Evolutionary conservation across 2,329 filamentous ascomycete species (phyloP).

Genomic region (Tolypocladium tundrense): DNA sequence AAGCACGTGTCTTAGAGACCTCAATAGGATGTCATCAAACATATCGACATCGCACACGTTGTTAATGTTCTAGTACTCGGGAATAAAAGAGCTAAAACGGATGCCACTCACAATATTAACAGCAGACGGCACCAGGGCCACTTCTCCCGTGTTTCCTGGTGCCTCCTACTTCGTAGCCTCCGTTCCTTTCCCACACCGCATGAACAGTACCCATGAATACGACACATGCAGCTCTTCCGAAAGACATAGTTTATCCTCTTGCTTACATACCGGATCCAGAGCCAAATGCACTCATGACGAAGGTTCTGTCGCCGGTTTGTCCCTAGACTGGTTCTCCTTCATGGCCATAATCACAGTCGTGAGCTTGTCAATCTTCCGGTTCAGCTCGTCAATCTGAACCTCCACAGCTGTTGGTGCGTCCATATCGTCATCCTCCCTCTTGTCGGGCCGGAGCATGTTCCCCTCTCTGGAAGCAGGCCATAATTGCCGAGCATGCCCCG

Average conservation of each 20-base stretch:
- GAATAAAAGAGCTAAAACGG: neutral
- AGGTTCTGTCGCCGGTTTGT: neutral
- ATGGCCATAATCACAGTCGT: conserved; percentile 41
- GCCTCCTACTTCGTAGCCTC: too few relatives aligned
- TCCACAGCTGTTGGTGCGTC: conserved; percentile 33
- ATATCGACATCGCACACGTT: too few relatives aligned
- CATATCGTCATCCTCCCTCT: conserved; percentile 21
- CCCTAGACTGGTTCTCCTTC: conserved; percentile 19
- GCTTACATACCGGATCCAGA: neutral
- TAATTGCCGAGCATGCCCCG: conserved; percentile 5
- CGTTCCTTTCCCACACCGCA: too few relatives aligned
- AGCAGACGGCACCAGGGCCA: neutral
- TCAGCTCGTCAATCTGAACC: conserved; percentile 42
- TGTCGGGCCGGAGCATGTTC: conserved; percentile 5
- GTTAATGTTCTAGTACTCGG: neutral
- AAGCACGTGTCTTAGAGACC: too few relatives aligned
- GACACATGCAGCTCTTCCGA: too few relatives aligned
- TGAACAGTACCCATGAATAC: too few relatives aligned
- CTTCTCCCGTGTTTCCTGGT: too few relatives aligned
- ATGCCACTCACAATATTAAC: neutral
- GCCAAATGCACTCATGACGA: neutral
- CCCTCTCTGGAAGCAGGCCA: conserved; percentile 8
- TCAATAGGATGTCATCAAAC: too few relatives aligned
- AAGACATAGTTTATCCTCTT: too few relatives aligned
- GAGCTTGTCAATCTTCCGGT: conserved; percentile 47